Evolutionary conservation across 176 grass and related monocot genomes (phyloP).

Genomic region (Aegilops speltoides): DNA sequence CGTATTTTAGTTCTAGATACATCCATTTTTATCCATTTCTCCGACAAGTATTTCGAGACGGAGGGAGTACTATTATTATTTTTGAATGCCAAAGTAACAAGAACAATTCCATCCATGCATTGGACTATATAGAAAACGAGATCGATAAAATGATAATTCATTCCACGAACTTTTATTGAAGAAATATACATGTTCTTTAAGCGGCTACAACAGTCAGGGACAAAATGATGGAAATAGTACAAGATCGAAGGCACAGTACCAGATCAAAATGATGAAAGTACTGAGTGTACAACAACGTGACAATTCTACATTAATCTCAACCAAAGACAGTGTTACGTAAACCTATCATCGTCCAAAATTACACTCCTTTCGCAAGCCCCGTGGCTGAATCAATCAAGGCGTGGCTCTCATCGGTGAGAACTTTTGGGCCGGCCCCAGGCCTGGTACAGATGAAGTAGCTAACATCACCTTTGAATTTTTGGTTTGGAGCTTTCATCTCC

Average conservation of each 20-base stretch:
- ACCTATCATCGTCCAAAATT: neutral
- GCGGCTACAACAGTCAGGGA: neutral
- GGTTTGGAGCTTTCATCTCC: constrained; percentile 44
- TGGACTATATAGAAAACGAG: neutral
- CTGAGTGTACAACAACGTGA: neutral
- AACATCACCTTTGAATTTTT: constrained; percentile 44
- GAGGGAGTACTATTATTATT: too few species aligned
- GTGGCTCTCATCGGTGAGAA: constrained; percentile 15
- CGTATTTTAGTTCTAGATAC: too few species aligned
- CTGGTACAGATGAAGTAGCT: constrained; percentile 52
- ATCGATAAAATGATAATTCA: neutral
- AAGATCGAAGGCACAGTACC: neutral
- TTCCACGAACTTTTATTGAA: neutral
- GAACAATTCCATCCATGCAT: neutral
- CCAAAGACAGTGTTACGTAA: neutral
- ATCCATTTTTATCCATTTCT: too few species aligned
- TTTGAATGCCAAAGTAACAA: too few species aligned
- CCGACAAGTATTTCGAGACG: too few species aligned
- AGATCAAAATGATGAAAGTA: neutral
- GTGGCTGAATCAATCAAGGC: constrained; percentile 42
- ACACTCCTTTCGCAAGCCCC: constrained; percentile 34
- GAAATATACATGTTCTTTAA: neutral
- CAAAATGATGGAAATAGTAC: neutral
- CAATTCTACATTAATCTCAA: neutral
- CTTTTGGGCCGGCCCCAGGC: constrained; percentile 39